Evolutionary conservation across 208 protist species (phyloP), one percentile per base, ranked within the genome.

Genomic region (Crithidia acanthocephali): DNA sequence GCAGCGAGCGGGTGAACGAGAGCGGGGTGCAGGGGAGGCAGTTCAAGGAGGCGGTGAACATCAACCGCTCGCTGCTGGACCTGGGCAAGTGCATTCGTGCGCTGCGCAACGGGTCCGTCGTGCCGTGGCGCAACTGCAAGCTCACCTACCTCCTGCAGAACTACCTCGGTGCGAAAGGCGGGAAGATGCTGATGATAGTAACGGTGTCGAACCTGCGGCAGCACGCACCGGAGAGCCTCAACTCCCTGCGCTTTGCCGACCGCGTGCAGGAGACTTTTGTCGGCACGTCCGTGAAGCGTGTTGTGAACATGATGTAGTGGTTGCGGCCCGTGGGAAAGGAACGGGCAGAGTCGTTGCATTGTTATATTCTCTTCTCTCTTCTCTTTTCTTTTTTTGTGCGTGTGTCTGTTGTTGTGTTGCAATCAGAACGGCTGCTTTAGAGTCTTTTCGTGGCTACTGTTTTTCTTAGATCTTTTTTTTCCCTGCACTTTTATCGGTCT

Each of bases 161-260:
- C 63, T 96, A 91, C 61, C 78, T 98, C 0, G 92, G 88, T 0
- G 90, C 86, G 11, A 93, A 95, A 44, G 93, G 93, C 0, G 83
- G 80, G 10, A 98, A 98, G 76, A 87, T 95, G 81, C 72, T 98
- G 4, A 97, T 98, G 93, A 70, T 98, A 25, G 94, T 98, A n/a
- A 97, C 89, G 7, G 82, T 98, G 2, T 97, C 94, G 2, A 81
- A 95, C 30, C 61, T 80, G 50, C 72, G 76, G 35, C 59, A 81
- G 44, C 76, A 94, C 67, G 44, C 90, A 48, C 28, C 81, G 60
- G 94, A 98, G 78, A 97, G 85, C 50, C 15, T 97, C 10, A 96
- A 94, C 77, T 94, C 94, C 13, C 73, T 98, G n/a, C 84, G 94
- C 11, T 98, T 98, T 79, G 96, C 96, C n/a, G 83, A 74, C 23